Conservation (phyloP, 768 basidiomycete species). For the Xerocomellus amylosporus region DNA sequence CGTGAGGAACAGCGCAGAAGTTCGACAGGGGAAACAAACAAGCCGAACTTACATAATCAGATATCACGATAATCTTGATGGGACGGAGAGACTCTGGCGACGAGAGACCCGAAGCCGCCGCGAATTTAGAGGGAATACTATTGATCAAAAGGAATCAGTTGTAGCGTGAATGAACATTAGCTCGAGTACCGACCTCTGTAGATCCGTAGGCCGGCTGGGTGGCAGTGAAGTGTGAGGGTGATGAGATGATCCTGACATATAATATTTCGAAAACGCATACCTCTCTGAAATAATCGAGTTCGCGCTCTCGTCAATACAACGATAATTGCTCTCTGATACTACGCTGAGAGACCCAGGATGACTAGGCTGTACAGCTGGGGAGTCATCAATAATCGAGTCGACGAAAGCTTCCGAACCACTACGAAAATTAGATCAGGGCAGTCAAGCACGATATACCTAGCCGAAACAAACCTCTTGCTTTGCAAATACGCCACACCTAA, state of each 20-base stretch:
- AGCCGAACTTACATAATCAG: slow-evolving; percentile 28
- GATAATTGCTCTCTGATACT: slow-evolving; percentile 23
- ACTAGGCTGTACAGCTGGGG: background rate
- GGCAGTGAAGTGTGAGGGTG: background rate
- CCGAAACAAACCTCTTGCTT: slow-evolving; percentile 12
- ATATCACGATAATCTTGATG: slow-evolving; percentile 33
- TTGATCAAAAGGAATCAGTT: background rate
- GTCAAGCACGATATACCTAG: background rate
- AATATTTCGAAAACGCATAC: slow-evolving; percentile 5
- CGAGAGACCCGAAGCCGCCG: background rate
- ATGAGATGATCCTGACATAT: background rate
- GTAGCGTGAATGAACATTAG: background rate
- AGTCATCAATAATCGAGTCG: background rate
- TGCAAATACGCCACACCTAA: slow-evolving; percentile 21
- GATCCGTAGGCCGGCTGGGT: slow-evolving; percentile 6
- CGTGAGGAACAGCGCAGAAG: background rate
- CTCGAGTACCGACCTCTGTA: slow-evolving; percentile 17
- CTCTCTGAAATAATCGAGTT: background rate
- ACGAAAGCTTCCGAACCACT: background rate
- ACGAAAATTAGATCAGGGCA: background rate
- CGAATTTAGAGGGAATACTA: slow-evolving; percentile 22
- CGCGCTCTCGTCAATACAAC: slow-evolving; percentile 12
- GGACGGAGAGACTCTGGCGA: slow-evolving; percentile 18
- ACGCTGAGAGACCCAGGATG: slow-evolving; percentile 18
- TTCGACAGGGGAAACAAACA: background rate